A percentile compares a stretch with the other conserved stretches of the same genome.
These are phyloP conservation scores for Aegilops tauschii DNA, from an alignment of 176 grass and related monocot genomes.

Conservation along the genomic window DNA sequence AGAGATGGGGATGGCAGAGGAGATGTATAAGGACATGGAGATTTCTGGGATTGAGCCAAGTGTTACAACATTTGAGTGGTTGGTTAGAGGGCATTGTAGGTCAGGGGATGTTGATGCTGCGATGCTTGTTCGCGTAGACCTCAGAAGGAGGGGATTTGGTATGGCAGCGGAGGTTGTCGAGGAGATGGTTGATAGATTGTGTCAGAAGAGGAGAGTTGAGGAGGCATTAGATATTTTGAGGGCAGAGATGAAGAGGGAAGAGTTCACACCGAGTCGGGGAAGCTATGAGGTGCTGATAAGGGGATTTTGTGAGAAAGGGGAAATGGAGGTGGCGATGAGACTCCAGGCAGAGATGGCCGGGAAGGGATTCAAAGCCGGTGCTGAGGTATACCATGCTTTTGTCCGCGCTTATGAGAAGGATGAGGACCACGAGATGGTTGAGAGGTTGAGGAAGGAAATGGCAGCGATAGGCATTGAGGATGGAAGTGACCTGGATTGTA, in stretches of 20 bases:
- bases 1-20: slow-evolving; percentile 44
- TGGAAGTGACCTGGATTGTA: background rate
- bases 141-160: slow-evolving; percentile 53
- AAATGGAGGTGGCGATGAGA: slow-evolving; percentile 54
- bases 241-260: slow-evolving; percentile 59
- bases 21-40: slow-evolving; percentile 58
- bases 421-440: slow-evolving; percentile 41
- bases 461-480: background rate
- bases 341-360: slow-evolving; percentile 72
- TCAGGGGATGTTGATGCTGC: slow-evolving; percentile 20
- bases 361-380: slow-evolving; percentile 48
- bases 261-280: slow-evolving; percentile 33
- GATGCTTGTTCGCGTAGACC: slow-evolving; percentile 54
- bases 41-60: slow-evolving; percentile 41
- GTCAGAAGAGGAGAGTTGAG: slow-evolving; percentile 33
- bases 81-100: slow-evolving; percentile 54
- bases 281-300: slow-evolving; percentile 44
- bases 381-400: slow-evolving; percentile 46
- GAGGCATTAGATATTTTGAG: slow-evolving; percentile 52
- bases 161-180: slow-evolving; percentile 34
- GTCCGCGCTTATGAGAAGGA: slow-evolving; percentile 36
- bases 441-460: slow-evolving; percentile 64
- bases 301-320: slow-evolving; percentile 47
- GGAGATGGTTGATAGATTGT: slow-evolving; percentile 47
- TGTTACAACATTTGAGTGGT: slow-evolving; percentile 44